Evolutionary conservation across 306 rosid species (phyloP).

Genomic region (Comarum palustre): DNA sequence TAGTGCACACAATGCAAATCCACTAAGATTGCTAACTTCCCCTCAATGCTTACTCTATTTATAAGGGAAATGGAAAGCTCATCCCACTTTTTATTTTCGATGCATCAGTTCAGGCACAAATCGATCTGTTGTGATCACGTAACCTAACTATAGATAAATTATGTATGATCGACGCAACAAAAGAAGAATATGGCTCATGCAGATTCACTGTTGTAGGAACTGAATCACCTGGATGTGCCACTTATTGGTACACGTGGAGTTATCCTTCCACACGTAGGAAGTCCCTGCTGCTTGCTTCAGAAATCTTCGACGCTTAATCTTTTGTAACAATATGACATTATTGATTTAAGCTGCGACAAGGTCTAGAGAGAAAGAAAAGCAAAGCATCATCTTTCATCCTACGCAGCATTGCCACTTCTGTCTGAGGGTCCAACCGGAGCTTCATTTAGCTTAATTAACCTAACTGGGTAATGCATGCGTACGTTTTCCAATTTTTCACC

Average conservation of each 20-base stretch:
- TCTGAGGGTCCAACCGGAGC: constrained; percentile 2
- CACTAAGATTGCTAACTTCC: constrained; percentile 30
- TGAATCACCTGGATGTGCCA: constrained; percentile 1
- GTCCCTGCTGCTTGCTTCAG: not conserved
- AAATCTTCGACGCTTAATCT: not conserved
- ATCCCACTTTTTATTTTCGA: constrained; percentile 10
- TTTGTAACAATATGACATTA: not conserved
- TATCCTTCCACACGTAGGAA: constrained; percentile 3
- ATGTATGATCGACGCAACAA: not conserved
- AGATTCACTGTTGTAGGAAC: not conserved
- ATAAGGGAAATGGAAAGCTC: constrained; percentile 1
- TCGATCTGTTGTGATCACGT: not conserved
- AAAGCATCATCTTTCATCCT: constrained; percentile 8
- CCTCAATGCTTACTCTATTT: not conserved
- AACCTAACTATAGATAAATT: not conserved
- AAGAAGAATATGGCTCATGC: not conserved
- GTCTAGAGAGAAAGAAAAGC: not conserved
- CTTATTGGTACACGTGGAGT: not conserved
- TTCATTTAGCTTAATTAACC: constrained; percentile 4
- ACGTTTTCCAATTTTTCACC: constrained; percentile 11
- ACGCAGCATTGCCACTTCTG: constrained; percentile 9
- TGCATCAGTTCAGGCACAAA: not conserved
- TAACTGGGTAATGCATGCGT: not conserved
- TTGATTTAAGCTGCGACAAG: not conserved
- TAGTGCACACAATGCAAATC: constrained; percentile 42